Conservation (phyloP, 2,329 filamentous ascomycete genomes). For the Phaeosphaeria sp. region DNA sequence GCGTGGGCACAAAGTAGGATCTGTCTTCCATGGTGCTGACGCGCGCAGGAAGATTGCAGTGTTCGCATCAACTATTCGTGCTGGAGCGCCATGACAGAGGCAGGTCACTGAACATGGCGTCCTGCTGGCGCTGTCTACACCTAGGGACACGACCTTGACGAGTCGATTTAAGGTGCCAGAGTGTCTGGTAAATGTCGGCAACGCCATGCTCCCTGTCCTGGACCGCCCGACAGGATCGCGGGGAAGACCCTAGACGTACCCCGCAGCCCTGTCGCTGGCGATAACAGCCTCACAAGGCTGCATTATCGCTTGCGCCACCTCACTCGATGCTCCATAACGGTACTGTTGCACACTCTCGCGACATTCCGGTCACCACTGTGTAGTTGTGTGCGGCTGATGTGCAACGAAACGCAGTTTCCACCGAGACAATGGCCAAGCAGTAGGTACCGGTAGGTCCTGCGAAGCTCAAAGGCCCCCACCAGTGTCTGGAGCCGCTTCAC, state of each 20-base stretch:
- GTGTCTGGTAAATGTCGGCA: constrained; percentile 28
- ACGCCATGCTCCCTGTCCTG: constrained; percentile 16
- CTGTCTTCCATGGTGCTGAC: constrained; percentile 31
- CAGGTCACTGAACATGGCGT: neutral
- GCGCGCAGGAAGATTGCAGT: neutral
- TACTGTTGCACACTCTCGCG: neutral
- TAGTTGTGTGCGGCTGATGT: neutral
- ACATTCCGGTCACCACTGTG: neutral
- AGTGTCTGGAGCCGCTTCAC: neutral
- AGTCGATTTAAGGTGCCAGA: constrained; percentile 22
- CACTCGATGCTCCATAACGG: neutral
- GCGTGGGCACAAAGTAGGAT: constrained; percentile 34
- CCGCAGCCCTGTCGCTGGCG: constrained; percentile 21
- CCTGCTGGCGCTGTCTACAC: constrained; percentile 1
- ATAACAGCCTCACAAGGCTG: constrained; percentile 16
- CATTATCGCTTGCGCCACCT: neutral
- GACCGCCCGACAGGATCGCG: constrained; percentile 13
- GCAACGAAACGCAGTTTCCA: neutral
- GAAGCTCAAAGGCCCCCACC: neutral
- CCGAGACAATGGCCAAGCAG: neutral
- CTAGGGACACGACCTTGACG: constrained; percentile 3
- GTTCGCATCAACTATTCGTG: neutral
- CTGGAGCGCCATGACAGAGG: neutral
- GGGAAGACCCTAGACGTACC: constrained; percentile 24
- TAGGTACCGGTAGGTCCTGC: no score